These are phyloP conservation scores for Haplographium delicatum DNA, from an alignment of 495 filamentous ascomycete genomes.

Conservation along the genomic window DNA sequence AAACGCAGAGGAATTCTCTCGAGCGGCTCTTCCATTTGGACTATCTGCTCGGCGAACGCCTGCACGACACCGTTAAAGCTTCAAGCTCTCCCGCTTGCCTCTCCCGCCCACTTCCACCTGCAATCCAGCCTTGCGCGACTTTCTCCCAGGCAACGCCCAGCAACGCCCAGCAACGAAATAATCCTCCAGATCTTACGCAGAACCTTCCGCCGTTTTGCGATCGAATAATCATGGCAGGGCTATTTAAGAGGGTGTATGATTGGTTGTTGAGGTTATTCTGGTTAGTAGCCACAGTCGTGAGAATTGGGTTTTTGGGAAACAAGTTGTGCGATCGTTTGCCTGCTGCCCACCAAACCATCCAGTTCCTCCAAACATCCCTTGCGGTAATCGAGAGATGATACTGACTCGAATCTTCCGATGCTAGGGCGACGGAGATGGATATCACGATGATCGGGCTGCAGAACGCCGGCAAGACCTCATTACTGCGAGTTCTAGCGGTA, in stretches of 20 bases:
- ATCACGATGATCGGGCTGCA: slow-evolving; percentile 99
- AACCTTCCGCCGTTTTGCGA: not conserved
- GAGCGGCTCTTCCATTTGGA: no score
- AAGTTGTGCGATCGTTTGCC: no score
- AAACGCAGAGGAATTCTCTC: no score
- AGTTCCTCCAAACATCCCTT: no score
- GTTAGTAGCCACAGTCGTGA: slow-evolving; percentile 53
- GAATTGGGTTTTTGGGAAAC: no score
- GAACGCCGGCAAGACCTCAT: slow-evolving; percentile 95
- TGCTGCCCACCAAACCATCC: no score
- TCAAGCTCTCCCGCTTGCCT: slow-evolving; percentile 2
- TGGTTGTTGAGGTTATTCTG: slow-evolving; percentile 97
- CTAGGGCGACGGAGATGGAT: slow-evolving; percentile 97
- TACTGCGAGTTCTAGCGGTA: slow-evolving; percentile 92
- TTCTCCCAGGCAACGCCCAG: slow-evolving; percentile 4
- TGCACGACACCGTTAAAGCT: not conserved
- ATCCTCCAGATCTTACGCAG: not conserved
- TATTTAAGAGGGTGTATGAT: slow-evolving; percentile 95
- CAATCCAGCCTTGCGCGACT: slow-evolving; percentile 18
- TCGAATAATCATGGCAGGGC: slow-evolving; percentile 60
- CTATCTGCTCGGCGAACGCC: slow-evolving; percentile 5
- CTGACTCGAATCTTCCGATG: slow-evolving; percentile 12
- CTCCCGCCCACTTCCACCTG: no score
- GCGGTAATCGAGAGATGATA: not conserved
- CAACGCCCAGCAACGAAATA: not conserved